Evolutionary conservation across 1,284 basidiomycete species (phyloP).

Genomic region (Cutaneotrichosporon cutaneum): DNA sequence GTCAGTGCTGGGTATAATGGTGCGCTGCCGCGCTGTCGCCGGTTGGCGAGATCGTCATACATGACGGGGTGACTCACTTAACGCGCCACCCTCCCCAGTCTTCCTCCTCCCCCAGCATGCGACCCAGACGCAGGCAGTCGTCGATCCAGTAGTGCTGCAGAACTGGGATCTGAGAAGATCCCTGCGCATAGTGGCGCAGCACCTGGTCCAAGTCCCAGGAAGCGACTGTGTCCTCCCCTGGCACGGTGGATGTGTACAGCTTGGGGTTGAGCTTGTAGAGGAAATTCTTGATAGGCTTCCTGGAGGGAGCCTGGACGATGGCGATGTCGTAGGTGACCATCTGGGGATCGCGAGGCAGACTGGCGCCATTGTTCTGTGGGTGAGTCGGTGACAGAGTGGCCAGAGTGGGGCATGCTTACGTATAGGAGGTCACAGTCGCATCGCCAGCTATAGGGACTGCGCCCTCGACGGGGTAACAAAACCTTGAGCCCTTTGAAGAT

Average conservation of each 20-base stretch:
- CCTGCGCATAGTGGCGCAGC: neutral
- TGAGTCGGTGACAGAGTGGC: no score
- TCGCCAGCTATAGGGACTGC: no score
- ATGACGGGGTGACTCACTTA: neutral
- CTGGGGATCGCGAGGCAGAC: no score
- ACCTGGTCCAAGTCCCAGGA: neutral
- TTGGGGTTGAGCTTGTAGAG: neutral
- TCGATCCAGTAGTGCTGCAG: neutral
- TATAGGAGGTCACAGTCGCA: no score
- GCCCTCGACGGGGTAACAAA: no score
- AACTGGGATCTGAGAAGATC: neutral
- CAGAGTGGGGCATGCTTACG: no score
- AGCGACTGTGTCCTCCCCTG: neutral
- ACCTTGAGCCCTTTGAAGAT: no score
- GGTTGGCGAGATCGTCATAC: neutral
- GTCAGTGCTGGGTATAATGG: neutral
- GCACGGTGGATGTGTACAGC: neutral
- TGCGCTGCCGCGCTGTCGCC: neutral
- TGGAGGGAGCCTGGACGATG: no score
- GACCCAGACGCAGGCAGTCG: neutral
- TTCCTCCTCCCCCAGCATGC: neutral
- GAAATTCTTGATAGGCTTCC: neutral
- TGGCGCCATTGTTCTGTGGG: no score
- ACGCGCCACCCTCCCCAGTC: neutral
- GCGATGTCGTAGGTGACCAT: no score